Base-by-base conservation (phyloP, 352 stramenopile genomes). In the Pythium sp. region DNA sequence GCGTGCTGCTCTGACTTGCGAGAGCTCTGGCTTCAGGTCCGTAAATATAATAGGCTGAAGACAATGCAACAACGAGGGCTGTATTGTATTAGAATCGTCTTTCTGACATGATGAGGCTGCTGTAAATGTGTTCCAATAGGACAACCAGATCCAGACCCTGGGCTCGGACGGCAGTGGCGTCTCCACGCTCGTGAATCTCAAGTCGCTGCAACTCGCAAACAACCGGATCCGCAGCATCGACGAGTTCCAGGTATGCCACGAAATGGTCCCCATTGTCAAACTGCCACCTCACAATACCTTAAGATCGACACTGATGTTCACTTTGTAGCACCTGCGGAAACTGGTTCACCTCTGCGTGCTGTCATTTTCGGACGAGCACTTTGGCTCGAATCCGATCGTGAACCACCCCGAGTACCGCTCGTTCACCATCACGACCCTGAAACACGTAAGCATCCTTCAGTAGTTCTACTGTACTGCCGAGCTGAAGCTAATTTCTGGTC, bases 1-100 rank as follows among this genome's bases (percentile, higher is more conserved):
- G 71, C 75, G 8, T 69, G 72, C 20, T 91, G 82, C 59, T 80
- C 76, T 14, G 87, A 96, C 47, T 57, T 97, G 24, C 78, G 84
- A 28, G 90, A 97, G 72, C 70, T 97, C 30, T 95, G 84, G 80
- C 69, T 97, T 2, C 90, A 97, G 70, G 79, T 85, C n/a, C 11
- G 4, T 41, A 28, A 1, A 0, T 49, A n/a, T 49, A 4, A 32
- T 32, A 32, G 30, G 30, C 41, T 8, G 15, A 11, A 54, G 30
- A 3, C 24, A n/a, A 53, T 62, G 26, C 11, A 8, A 24, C 43
- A 51, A 51, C 43, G 8, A 24, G 22, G 43, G 24, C 22, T 51
- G 43, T 24, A 18, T n/a, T 22, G 18, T 51, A n/a, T 7, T 51
- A 8, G 9, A 24, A 46, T 4, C 14, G 5, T 46, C 38, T 49